Base-by-base conservation (phyloP, 148 eudicot species). In the Vaccinium macrocarpon region DNA sequence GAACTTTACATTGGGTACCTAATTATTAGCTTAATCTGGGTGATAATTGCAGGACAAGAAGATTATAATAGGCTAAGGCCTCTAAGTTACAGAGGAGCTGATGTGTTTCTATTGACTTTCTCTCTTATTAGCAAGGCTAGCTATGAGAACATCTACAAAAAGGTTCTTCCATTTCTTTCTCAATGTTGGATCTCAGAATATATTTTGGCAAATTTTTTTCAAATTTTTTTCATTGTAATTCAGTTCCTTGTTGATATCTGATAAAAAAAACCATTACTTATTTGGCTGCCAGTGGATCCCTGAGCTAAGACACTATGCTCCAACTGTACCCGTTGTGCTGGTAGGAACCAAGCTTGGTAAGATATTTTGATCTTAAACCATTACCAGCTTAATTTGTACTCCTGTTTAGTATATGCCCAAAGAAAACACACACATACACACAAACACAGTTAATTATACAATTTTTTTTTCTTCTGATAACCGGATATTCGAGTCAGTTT, bases 31-130 rank as follows among this genome's bases (percentile, higher is more conserved):
- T 35, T 72, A 38, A 35, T 72, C 49, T 15, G 76, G 5, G 64
- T 71, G 48, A 55, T 13, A 15, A 53, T 62, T 85, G 56, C 90
- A 94, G 98, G 98, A 62, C 98, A 94, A 76, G 98, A 94, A 61
- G 98, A 94, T 86, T 94, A 94, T 84, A 94, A 94, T 86, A 87
- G 95, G 78, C 85, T 94, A 70, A 88, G 98, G 89, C 98, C 98
- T 21, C 82, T 94, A n/a, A 94, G 97, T 84, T 94, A 94, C 71
- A 91, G 95, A 80, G 97, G 95, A 85, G 95, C 97, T 78, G 98
- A 94, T 89, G 93, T 94, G 35, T 94, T 94, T 89, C 82, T 94
- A 3, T 82, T 94, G 85, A 91, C 95, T 51, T 94, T 94, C 78
- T 94, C 98, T 14, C 92, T 94, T 27, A 85, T 91, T 49, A 94